These are phyloP conservation scores for Magnaporthiopsis rhizophila DNA, from an alignment of 2,329 filamentous ascomycete species.

Conservation along the genomic window DNA sequence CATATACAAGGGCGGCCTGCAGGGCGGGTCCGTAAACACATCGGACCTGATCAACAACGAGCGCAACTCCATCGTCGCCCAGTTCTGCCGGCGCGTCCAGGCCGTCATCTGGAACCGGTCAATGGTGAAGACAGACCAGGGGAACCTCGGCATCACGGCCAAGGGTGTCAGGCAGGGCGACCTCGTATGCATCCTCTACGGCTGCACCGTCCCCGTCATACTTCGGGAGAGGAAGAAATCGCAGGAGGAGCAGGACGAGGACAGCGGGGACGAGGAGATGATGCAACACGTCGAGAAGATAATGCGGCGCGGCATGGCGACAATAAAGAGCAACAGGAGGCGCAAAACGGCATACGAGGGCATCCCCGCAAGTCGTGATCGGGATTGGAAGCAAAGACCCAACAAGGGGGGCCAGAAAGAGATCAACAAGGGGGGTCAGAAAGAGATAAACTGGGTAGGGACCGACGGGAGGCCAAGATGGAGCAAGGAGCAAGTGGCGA, in stretches of 20 bases:
- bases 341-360: neutral
- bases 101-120: constrained; percentile 20
- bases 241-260: constrained; percentile 7
- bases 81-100: constrained; percentile 19
- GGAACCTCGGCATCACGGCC: constrained; percentile 11
- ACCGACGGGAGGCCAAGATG: neutral
- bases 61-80: constrained; percentile 19
- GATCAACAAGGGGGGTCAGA: too few species aligned
- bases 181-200: constrained; percentile 17
- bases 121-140: constrained; percentile 15
- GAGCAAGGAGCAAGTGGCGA: neutral
- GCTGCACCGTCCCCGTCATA: constrained; percentile 18
- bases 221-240: constrained; percentile 9
- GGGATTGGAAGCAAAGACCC: too few species aligned
- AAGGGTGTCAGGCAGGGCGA: constrained; percentile 12
- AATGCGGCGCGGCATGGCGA: neutral
- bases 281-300: neutral
- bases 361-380: neutral
- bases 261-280: neutral
- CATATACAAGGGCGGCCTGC: constrained; percentile 15
- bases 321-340: neutral
- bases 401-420: too few species aligned
- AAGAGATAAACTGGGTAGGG: too few species aligned
- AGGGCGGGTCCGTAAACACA: constrained; percentile 15
- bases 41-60: constrained; percentile 18